Conservation (phyloP, 257 asterid species). For the Fraxinus cuspidata region DNA sequence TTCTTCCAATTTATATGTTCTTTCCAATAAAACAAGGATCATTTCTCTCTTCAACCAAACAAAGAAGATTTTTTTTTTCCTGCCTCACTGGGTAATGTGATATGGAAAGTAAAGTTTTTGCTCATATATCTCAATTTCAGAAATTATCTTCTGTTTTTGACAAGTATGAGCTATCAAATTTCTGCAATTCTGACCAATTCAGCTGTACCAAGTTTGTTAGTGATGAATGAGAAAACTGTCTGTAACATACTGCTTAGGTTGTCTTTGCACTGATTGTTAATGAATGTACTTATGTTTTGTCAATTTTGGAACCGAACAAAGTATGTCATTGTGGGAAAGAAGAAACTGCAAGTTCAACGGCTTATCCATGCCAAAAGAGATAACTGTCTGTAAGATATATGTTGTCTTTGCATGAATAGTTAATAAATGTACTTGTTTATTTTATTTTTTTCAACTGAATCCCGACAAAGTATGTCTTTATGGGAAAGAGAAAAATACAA, state of each 20-base stretch:
- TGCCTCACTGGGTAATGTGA: not conserved
- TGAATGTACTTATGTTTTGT: not conserved
- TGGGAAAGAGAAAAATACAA: not conserved
- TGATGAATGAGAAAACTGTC: not conserved
- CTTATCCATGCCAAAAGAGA: not conserved
- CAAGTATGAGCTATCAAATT: not conserved
- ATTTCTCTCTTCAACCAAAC: not conserved
- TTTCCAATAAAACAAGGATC: not conserved
- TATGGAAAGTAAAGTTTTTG: not conserved
- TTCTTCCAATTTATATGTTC: not conserved
- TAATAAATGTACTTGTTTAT: not conserved
- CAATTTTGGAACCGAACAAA: not conserved
- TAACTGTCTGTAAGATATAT: not conserved
- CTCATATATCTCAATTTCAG: not conserved
- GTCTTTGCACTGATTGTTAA: not conserved
- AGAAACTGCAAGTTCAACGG: not conserved
- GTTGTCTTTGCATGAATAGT: not conserved
- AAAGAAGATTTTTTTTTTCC: not conserved
- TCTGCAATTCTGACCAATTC: conserved; percentile 2
- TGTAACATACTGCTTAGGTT: not conserved
- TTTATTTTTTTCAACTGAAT: not conserved
- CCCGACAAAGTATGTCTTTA: not conserved
- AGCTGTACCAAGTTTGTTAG: not conserved
- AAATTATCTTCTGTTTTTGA: not conserved
- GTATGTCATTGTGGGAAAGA: not conserved